Conservation (phyloP, 169 alveolate genomes). For the Perkinsus olseni region DNA sequence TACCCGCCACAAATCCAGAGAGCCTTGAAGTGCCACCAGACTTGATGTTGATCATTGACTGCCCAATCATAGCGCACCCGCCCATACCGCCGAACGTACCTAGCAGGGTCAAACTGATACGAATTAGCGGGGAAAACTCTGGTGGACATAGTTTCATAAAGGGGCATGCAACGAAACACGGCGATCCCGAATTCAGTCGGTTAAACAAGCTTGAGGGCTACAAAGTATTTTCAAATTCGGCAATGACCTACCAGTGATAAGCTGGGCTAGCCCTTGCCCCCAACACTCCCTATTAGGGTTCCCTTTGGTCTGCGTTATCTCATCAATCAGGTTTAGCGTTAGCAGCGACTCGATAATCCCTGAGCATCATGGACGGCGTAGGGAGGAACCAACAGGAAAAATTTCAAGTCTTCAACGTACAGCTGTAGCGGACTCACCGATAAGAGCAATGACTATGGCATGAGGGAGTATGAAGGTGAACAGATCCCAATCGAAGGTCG, state of each 20-base stretch:
- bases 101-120: too few species aligned
- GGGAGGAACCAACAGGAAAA: neutral
- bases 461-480: neutral
- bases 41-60: constrained; percentile 7
- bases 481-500: neutral
- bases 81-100: constrained; percentile 12
- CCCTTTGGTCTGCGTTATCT: neutral
- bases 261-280: constrained; percentile 8
- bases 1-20: neutral
- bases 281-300: neutral
- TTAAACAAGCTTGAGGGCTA: too few species aligned
- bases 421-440: neutral
- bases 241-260: neutral
- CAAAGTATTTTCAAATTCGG: neutral
- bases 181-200: too few species aligned
- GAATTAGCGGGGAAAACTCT: too few species aligned
- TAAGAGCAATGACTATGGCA: neutral
- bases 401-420: too few species aligned
- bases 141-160: too few species aligned
- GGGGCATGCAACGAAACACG: too few species aligned
- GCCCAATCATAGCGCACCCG: constrained; percentile 18
- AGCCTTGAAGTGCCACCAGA: neutral
- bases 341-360: constrained; percentile 9
- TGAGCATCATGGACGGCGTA: neutral
- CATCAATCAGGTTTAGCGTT: constrained; percentile 9